Evolutionary conservation across 768 basidiomycete genomes (phyloP), one percentile per base, ranked within the genome.

Genomic region (Rhodotorula graminis): DNA sequence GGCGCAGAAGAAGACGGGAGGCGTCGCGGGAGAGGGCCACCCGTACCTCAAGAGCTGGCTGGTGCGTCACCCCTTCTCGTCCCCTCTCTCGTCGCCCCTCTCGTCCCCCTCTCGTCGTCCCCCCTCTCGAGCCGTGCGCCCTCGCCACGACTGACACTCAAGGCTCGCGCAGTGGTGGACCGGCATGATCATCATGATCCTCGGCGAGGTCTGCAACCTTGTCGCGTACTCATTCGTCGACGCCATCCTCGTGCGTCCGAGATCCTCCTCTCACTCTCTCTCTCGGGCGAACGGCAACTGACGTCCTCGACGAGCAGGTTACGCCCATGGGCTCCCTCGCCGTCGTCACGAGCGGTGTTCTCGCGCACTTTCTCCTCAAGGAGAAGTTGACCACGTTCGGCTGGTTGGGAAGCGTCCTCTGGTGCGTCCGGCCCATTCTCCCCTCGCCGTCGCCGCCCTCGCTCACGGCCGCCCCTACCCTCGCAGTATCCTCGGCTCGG

Each of bases 251-350:
- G 49, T 63, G 19, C 40, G 42, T 50, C 27, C 21, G 47, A 18
- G n/a, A 5, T 58, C 31, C 31, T 18, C 37, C 14, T 31, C 44
- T n/a, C n/a, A n/a, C n/a, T n/a, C n/a, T n/a, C n/a, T n/a, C n/a
- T n/a, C n/a, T n/a, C n/a, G n/a, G n/a, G n/a, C n/a, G n/a, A n/a
- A n/a, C n/a, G n/a, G n/a, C n/a, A n/a, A 31, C 31, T 42, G 40
- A 58, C 56, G 7, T 12, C 31, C 80, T 91, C 37, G 89, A 92
- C 80, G 92, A 92, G 42, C 57, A 71, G 70, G 96, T 98, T 71
- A 98, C 95, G 52, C 96, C 95, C 6, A 86, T 99, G 77, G 95
- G 95, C 55, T 93, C 95, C 15, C 86, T 99, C 66, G 93, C 93
- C 29, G 96, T 99, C 76, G 96, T 99, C 75, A 85, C 98, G 74